Evolutionary conservation across 768 basidiomycete species (phyloP).

Genomic region (Lactarius sanguifluus): DNA sequence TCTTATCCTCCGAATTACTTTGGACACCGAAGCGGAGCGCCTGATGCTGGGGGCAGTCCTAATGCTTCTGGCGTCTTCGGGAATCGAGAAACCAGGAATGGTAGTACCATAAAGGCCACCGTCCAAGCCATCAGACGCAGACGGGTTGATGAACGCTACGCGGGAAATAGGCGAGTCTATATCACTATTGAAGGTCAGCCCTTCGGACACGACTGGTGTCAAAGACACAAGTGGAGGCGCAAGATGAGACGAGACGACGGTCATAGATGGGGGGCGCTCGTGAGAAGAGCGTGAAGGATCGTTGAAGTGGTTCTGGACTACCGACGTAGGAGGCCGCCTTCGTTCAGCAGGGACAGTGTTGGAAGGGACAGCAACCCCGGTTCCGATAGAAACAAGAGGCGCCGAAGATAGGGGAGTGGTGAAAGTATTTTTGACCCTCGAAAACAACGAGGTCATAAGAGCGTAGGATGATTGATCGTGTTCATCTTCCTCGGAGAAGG

Average conservation of each 20-base stretch:
- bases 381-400: slow-evolving; percentile 39
- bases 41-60: slow-evolving; percentile 71
- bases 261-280: slow-evolving; percentile 61
- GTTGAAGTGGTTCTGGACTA: slow-evolving; percentile 45
- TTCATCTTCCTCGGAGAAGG: slow-evolving; percentile 91
- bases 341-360: slow-evolving; percentile 43
- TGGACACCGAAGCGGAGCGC: slow-evolving; percentile 80
- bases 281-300: slow-evolving; percentile 48
- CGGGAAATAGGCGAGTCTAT: slow-evolving; percentile 60
- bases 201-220: slow-evolving; percentile 81
- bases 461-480: slow-evolving; percentile 86
- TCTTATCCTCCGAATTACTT: slow-evolving; percentile 84
- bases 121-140: slow-evolving; percentile 52
- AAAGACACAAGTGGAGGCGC: slow-evolving; percentile 85
- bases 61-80: slow-evolving; percentile 86
- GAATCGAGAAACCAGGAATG: slow-evolving; percentile 91
- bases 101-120: slow-evolving; percentile 67
- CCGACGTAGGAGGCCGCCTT: slow-evolving; percentile 57
- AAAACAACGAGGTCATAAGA: slow-evolving; percentile 76
- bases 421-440: slow-evolving; percentile 77
- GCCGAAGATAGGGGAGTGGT: slow-evolving; percentile 61
- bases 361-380: slow-evolving; percentile 34
- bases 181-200: slow-evolving; percentile 66
- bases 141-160: slow-evolving; percentile 48
- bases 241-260: slow-evolving; percentile 50